A percentile compares a stretch with the other conserved stretches of the same genome.
Evolutionary conservation across 768 basidiomycete species (phyloP).

Genomic region (Termitomyces sp.): DNA sequence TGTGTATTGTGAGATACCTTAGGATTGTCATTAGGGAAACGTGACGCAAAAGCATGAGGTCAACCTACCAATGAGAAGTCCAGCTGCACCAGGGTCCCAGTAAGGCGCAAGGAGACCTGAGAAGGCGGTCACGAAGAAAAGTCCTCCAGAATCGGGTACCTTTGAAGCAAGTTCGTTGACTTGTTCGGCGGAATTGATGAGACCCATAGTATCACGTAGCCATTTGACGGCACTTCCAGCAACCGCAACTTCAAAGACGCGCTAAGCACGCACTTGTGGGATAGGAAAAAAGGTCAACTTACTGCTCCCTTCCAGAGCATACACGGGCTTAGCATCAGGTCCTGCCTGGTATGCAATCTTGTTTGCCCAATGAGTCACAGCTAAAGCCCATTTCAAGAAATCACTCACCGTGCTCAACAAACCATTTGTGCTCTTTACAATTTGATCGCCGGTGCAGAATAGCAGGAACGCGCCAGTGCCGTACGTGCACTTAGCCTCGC

Average conservation of each 20-base stretch:
- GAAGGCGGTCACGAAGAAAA: constrained; percentile 97
- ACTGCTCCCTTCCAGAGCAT: constrained; percentile 95
- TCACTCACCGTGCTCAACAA: constrained; percentile 76
- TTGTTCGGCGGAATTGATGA: constrained; percentile 78
- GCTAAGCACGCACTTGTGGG: not conserved
- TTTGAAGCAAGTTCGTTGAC: constrained; percentile 82
- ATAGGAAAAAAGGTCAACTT: constrained; percentile 26
- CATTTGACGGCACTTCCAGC: constrained; percentile 96
- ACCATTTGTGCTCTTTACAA: constrained; percentile 83
- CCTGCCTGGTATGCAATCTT: constrained; percentile 92
- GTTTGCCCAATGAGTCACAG: constrained; percentile 4
- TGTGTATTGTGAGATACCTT: constrained; percentile 82
- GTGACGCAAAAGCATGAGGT: not conserved
- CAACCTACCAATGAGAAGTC: constrained; percentile 69
- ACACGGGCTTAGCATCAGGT: constrained; percentile 71
- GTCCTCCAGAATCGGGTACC: constrained; percentile 77
- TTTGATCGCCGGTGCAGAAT: constrained; percentile 88
- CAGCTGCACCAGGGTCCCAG: constrained; percentile 93
- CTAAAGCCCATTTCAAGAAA: not conserved
- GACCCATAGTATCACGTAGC: constrained; percentile 86
- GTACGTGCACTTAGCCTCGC: constrained; percentile 97
- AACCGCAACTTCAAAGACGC: constrained; percentile 63
- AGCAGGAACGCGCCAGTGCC: constrained; percentile 96
- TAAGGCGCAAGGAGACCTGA: constrained; percentile 94
- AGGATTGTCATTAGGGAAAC: not conserved